phyloP scores from a whole-genome alignment of 306 rosid genomes.

The Mucuna pruriens region DNA sequence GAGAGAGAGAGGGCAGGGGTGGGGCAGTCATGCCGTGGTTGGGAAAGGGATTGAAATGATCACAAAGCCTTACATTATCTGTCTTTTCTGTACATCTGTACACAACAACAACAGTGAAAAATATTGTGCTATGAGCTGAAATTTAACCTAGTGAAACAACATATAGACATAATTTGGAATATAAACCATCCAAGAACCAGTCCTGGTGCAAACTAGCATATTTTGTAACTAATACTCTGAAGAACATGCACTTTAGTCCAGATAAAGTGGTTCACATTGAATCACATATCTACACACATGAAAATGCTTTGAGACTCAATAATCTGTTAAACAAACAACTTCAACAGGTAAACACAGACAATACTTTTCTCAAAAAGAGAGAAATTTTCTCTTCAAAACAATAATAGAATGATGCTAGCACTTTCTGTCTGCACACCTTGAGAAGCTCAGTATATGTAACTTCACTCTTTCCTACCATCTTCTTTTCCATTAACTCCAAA shows the following conservation, averaged over 20 bases:
- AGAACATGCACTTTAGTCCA: slow-evolving; percentile 15
- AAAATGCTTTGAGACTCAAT: slow-evolving; percentile 26
- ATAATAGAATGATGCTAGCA: slow-evolving; percentile 31
- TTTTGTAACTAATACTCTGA: slow-evolving; percentile 7
- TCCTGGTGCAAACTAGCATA: background rate
- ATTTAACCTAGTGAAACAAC: slow-evolving; percentile 8
- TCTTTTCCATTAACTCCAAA: slow-evolving; percentile 79
- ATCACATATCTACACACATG: background rate
- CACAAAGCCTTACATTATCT: slow-evolving; percentile 10
- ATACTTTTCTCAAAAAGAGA: background rate
- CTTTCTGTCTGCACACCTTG: slow-evolving; percentile 59
- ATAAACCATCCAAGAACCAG: background rate
- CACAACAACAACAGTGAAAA: background rate
- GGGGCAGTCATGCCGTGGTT: background rate
- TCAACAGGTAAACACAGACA: slow-evolving; percentile 17
- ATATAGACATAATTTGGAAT: background rate
- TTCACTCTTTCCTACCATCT: slow-evolving; percentile 77
- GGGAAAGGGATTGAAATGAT: slow-evolving; percentile 9
- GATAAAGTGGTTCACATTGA: slow-evolving; percentile 10
- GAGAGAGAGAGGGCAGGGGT: background rate
- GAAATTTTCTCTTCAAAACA: slow-evolving; percentile 5
- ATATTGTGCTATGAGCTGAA: background rate
- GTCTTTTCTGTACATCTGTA: background rate
- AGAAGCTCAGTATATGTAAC: slow-evolving; percentile 73
- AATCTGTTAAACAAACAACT: slow-evolving; percentile 14